Evolutionary conservation across 2,329 filamentous ascomycete genomes (phyloP), one percentile per base, ranked within the genome.

Genomic region (Leptosphaerulina australis): DNA sequence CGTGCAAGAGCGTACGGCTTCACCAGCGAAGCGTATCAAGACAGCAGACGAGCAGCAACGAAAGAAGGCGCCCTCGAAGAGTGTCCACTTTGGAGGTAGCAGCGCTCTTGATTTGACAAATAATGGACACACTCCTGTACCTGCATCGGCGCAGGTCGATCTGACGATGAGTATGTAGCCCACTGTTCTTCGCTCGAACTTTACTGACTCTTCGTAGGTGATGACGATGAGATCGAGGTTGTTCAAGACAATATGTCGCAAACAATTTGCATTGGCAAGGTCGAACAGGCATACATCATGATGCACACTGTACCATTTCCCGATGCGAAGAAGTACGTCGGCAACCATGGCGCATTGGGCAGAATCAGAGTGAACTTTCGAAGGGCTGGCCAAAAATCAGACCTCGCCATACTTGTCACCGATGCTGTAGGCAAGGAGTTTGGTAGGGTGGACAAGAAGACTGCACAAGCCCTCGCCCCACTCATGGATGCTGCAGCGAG

Each of bases 261-360:
- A 66, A 85, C 90, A 64, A 87, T 95, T 3, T 95, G 90, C 73
- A 91, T 89, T 65, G 91, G 91, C 31, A 88, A 88, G 74, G 74
- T 95, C 15, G 85, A 90, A 45, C 81, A 80, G 14, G 83, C 85
- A 2, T 82, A 77, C 44, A 77, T 94, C 31, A 84, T 86, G 56
- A 88, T 87, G 53, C 81, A 84, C 62, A 76, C 78, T 26, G 83
- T 93, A 2, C 91, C 90, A 1, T 83, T 80, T 2, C 84, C 86
- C 0, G 90, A 86, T 62, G 84, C 87, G 1, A 81, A 81, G 22
- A 78, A 81, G 18, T 79, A 83, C 50, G 76, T 81, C 15, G 76
- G 88, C 8, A 84, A 83, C 59, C 76, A 82, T 33, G 74, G 82
- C 44, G 70, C 70, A 33, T 82, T 85, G 58, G 89, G 91, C 2